Conservation (phyloP, 2,329 filamentous ascomycete genomes). For the Paraconiothyrium brasiliense region DNA sequence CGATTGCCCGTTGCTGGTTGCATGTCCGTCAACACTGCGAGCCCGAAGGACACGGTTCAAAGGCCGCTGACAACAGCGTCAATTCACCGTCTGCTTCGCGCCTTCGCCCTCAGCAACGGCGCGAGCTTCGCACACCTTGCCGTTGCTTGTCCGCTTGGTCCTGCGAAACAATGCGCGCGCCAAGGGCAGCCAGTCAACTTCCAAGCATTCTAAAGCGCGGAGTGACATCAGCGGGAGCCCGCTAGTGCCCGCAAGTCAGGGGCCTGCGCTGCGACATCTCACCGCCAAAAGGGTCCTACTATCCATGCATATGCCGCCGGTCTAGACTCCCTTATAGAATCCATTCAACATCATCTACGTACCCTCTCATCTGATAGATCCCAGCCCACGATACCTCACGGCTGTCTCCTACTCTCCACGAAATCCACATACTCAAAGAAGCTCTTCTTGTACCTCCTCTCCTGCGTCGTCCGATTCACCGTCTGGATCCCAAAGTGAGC, state of each 20-base stretch:
- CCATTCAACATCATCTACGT: too few species aligned
- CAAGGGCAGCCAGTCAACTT: conserved; percentile 11
- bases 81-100: background rate
- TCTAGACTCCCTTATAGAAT: too few species aligned
- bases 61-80: background rate
- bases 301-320: too few species aligned
- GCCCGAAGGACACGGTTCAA: background rate
- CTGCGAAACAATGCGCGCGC: conserved; percentile 3
- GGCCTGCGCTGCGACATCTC: background rate
- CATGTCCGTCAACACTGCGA: conserved; percentile 1
- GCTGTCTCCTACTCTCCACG: conserved; percentile 43
- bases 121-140: conserved; percentile 10
- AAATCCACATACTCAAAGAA: conserved; percentile 68
- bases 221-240: conserved; percentile 14
- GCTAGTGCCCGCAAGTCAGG: background rate
- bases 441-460: conserved; percentile 64
- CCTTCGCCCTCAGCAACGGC: background rate
- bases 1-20: background rate
- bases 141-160: conserved; percentile 11
- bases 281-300: background rate
- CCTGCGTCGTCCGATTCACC: conserved; percentile 63
- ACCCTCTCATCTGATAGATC: background rate
- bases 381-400: conserved; percentile 1
- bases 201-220: conserved; percentile 6
- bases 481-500: conserved; percentile 66